These are phyloP conservation scores for Capsicum baccatum DNA, from an alignment of 257 asterid genomes.

Conservation along the genomic window DNA sequence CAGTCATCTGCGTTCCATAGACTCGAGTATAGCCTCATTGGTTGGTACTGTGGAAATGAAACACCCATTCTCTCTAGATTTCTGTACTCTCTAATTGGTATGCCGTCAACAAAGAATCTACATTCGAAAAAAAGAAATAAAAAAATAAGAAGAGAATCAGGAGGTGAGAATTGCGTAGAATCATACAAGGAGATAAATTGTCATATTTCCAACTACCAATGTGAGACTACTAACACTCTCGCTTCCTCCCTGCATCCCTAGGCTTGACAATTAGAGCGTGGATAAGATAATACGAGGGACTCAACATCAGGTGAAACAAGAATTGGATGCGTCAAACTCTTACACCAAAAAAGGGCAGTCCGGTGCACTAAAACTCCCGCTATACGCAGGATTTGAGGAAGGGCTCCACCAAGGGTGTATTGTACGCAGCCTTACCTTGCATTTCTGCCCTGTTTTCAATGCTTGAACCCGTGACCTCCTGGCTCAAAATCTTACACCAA, in stretches of 20 bases:
- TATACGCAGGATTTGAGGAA: too few relatives aligned
- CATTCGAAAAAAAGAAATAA: background rate
- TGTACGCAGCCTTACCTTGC: too few relatives aligned
- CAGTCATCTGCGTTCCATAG: slow-evolving; percentile 84
- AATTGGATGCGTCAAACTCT: too few relatives aligned
- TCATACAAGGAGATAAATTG: background rate
- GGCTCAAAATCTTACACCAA: too few relatives aligned
- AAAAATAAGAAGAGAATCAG: background rate
- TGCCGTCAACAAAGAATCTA: slow-evolving; percentile 66
- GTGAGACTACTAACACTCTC: background rate
- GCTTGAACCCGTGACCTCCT: too few relatives aligned
- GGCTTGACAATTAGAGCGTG: background rate
- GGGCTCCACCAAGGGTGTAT: too few relatives aligned
- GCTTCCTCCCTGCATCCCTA: background rate
- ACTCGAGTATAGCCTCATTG: slow-evolving; percentile 79
- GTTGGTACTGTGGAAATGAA: slow-evolving; percentile 62
- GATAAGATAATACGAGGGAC: background rate
- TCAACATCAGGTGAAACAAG: background rate
- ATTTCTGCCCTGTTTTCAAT: too few relatives aligned
- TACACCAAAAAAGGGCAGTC: too few relatives aligned
- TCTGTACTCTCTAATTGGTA: slow-evolving; percentile 72
- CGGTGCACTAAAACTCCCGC: too few relatives aligned
- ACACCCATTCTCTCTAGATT: slow-evolving; percentile 58
- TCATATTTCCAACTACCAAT: background rate
- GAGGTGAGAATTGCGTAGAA: background rate